Conservation (phyloP, 805 yeast genomes). For the Myxozyma vanderwaltii region DNA sequence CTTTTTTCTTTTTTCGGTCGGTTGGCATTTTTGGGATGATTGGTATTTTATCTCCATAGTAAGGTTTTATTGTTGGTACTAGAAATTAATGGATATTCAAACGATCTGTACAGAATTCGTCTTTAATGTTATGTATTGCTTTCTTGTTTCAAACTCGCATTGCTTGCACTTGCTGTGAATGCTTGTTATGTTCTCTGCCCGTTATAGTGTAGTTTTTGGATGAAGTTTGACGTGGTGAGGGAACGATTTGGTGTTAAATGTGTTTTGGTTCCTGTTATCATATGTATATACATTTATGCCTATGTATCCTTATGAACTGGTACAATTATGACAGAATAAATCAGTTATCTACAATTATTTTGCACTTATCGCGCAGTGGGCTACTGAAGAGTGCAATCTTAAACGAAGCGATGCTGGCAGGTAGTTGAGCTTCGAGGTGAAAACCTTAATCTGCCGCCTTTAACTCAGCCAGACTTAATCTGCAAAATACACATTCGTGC, state of each 20-base stretch:
- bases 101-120: background rate
- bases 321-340: background rate
- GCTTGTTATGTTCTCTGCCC: background rate
- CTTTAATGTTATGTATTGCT: background rate
- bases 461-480: too few relatives aligned
- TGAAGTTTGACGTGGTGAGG: background rate
- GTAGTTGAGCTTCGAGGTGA: too few relatives aligned
- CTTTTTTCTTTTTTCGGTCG: background rate
- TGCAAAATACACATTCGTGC: too few relatives aligned
- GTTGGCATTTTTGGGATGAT: slow-evolving; percentile 1
- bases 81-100: background rate
- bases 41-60: too few relatives aligned
- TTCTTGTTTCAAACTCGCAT: background rate
- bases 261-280: background rate
- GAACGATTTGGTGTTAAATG: background rate
- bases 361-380: too few relatives aligned
- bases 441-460: too few relatives aligned
- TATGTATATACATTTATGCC: slow-evolving; percentile 1
- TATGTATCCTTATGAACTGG: background rate
- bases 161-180: too few relatives aligned
- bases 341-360: background rate
- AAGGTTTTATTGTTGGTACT: background rate
- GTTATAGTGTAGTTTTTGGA: background rate
- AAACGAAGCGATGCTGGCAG: too few relatives aligned
- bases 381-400: too few relatives aligned